These are phyloP conservation scores for Mitragyna speciosa DNA, from an alignment of 257 asterid genomes.

Conservation along the genomic window DNA sequence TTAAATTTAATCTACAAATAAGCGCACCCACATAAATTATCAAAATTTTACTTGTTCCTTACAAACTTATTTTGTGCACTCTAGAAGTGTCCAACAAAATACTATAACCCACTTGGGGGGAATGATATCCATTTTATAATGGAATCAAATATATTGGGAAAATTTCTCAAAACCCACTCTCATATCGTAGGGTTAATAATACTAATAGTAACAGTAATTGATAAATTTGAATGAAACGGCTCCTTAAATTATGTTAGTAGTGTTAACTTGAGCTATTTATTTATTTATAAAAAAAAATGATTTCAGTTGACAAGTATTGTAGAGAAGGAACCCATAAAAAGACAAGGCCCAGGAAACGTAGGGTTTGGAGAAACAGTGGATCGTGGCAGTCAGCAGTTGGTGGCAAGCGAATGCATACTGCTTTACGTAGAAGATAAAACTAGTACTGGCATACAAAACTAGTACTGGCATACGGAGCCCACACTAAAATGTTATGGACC, in stretches of 20 bases:
- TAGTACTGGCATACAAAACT: not conserved
- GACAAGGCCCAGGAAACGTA: constrained; percentile 18
- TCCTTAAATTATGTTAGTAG: not conserved
- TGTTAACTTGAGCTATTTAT: not conserved
- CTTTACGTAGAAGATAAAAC: constrained; percentile 59
- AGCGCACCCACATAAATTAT: no score
- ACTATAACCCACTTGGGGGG: no score
- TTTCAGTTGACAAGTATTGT: constrained; percentile 37
- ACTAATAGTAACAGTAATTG: no score
- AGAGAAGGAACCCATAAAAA: constrained; percentile 32
- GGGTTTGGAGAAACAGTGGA: constrained; percentile 23
- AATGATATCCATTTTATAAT: no score
- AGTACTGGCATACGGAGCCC: not conserved
- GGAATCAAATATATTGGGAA: no score
- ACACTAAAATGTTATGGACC: not conserved
- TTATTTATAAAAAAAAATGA: constrained; percentile 16
- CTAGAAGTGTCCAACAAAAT: no score
- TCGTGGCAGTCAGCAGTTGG: constrained; percentile 34
- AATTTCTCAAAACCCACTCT: no score
- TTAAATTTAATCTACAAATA: no score
- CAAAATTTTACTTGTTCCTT: no score
- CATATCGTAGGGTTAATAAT: no score
- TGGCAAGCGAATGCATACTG: constrained; percentile 3
- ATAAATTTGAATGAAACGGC: no score
- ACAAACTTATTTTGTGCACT: no score